phyloP scores from a whole-genome alignment of 2,329 filamentous ascomycete genomes.

The Alternaria conjuncta region DNA sequence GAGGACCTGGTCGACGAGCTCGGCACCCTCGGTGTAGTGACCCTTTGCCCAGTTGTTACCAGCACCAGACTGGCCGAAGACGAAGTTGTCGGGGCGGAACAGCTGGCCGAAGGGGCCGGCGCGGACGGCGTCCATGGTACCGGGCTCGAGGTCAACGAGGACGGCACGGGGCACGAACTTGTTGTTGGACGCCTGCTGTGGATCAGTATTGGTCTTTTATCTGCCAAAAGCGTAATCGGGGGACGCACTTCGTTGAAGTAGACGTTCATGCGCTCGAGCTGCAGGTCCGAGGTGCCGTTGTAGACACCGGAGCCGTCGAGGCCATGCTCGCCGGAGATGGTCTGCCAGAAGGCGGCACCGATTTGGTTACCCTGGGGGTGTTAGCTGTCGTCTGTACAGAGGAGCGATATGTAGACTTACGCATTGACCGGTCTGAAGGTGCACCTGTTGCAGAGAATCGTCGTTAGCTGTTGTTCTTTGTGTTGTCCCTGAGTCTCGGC shows the following conservation, averaged over 20 bases:
- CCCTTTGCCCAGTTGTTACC: constrained; percentile 99
- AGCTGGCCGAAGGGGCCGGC: constrained; percentile 98
- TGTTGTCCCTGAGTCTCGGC: constrained; percentile 46
- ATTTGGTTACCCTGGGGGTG: constrained; percentile 94
- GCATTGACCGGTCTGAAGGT: constrained; percentile 99
- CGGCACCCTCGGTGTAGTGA: constrained; percentile 99
- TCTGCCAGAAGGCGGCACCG: constrained; percentile 97
- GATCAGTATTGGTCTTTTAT: constrained; percentile 29
- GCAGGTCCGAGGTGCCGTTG: constrained; percentile 97
- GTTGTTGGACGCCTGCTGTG: constrained; percentile 82
- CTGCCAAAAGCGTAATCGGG: constrained; percentile 18
- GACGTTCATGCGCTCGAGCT: constrained; percentile 99
- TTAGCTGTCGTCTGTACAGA: constrained; percentile 33
- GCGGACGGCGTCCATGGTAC: constrained; percentile 99
- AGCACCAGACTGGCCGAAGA: constrained; percentile 98
- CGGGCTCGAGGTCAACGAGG: constrained; percentile 98
- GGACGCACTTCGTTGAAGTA: constrained; percentile 89
- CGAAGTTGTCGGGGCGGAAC: constrained; percentile 99
- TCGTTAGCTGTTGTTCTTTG: constrained; percentile 63
- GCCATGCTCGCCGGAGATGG: constrained; percentile 76
- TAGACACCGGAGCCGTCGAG: constrained; percentile 98
- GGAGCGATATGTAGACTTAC: constrained; percentile 63
- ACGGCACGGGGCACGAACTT: constrained; percentile 99
- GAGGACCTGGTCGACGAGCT: constrained; percentile 97
- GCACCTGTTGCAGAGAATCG: constrained; percentile 73